phyloP scores from a whole-genome alignment of 441 rosid genomes.

The Dalechampia spathulata region DNA sequence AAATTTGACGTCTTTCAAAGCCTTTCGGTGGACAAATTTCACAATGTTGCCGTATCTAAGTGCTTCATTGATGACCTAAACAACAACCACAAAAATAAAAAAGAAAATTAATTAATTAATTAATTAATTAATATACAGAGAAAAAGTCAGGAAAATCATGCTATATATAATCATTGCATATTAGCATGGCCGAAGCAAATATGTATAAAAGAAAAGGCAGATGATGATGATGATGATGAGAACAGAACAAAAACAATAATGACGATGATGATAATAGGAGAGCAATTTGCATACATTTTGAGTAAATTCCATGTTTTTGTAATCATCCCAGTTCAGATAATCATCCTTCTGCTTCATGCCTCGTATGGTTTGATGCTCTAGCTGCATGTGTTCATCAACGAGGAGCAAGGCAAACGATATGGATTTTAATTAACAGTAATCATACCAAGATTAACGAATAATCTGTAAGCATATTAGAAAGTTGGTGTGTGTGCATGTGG shows the following conservation, averaged over 20 bases:
- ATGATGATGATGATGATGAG: not conserved
- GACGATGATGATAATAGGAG: not conserved
- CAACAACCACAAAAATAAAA: not conserved
- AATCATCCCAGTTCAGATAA: conserved; percentile 51
- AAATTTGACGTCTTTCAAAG: conserved; percentile 46
- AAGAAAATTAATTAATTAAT: not conserved
- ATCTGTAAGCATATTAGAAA: not conserved
- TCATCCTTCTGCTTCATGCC: conserved; percentile 34
- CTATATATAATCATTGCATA: conserved; percentile 11
- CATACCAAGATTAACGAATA: not conserved
- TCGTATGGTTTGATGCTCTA: conserved; percentile 43
- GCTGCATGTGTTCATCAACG: conserved; percentile 26
- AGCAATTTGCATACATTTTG: conserved; percentile 28
- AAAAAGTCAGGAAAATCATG: conserved; percentile 1
- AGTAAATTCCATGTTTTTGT: conserved; percentile 47
- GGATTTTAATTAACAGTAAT: not conserved
- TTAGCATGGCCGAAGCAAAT: conserved; percentile 4
- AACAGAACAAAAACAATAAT: not conserved
- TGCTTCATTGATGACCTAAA: conserved; percentile 53
- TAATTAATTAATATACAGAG: not conserved
- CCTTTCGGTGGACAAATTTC: conserved; percentile 55
- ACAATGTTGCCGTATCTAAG: conserved; percentile 50
- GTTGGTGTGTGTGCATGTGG: not conserved
- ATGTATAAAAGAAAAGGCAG: not conserved
- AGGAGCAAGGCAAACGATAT: not conserved